Base-by-base conservation (phyloP, 352 stramenopile genomes). In the Peronospora destructor region DNA sequence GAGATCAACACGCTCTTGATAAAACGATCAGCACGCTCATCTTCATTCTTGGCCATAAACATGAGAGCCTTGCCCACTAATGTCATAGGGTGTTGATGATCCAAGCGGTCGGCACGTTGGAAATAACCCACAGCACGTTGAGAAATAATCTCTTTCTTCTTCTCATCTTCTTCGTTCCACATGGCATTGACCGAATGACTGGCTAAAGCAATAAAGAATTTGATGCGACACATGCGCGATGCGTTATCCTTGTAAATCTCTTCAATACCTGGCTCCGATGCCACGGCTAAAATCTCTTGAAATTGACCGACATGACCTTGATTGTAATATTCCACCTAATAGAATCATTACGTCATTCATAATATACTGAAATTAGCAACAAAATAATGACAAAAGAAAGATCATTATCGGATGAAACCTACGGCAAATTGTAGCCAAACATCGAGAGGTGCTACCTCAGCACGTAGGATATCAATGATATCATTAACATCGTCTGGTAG, bases 31-130 rank as follows among this genome's bases (percentile, higher is more conserved):
- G 86, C 86, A 17, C 86, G 85, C 41, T 96, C 86, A 53, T 95
- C 82, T 51, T 96, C 85, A 57, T 87, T 88, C 63, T 96, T 94
- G 45, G 84, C 84, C 77, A 96, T 93, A 47, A 95, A 95, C 80
- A 96, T 95, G 33, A 95, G 79, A 19, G 85, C 87, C 39, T 96
- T 96, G 38, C 87, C 87, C 32, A 95, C 85, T 25, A 94, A 75
- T 19, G 87, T 96, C 68, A 94, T 90, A 9, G 77, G 71, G 37
- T 92, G 83, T 62, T 95, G 87, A 34, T 93, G 84, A 53, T 96
- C 85, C 7, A 96, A 74, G 1, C 87, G 82, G 34, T 94, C 84
- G 1, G 84, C 84, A 25, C 81, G 78, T 59, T 94, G 82, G 51
- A 94, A 94, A 65, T 84, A 92, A 7, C 78, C 74, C 6, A 91